These are phyloP conservation scores for Aureobasidium sp. DNA, from an alignment of 2,329 filamentous ascomycete genomes.

Conservation along the genomic window DNA sequence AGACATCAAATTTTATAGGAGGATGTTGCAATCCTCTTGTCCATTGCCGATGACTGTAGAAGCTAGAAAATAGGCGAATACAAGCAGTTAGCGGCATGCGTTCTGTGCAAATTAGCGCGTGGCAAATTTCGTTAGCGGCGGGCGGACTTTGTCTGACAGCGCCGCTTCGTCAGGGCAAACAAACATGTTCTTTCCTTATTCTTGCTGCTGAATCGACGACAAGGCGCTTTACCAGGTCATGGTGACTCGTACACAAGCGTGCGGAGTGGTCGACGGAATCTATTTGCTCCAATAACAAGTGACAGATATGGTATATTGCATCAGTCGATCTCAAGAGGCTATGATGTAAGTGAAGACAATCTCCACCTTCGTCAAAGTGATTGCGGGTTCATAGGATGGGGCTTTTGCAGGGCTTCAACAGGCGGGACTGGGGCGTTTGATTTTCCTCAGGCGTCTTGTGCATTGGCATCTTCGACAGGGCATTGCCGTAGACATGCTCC, in stretches of 20 bases:
- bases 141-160: not conserved
- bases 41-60: not conserved
- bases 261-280: no score
- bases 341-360: not conserved
- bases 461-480: not conserved
- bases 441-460: not conserved
- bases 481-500: not conserved
- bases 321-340: not conserved
- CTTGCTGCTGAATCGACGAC: not conserved
- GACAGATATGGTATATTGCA: not conserved
- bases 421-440: not conserved
- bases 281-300: not conserved
- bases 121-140: conserved; percentile 11
- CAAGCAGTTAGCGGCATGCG: not conserved
- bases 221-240: not conserved
- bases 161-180: not conserved
- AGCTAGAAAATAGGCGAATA: not conserved
- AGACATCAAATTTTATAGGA: not conserved
- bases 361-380: conserved; percentile 6
- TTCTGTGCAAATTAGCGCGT: not conserved
- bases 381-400: not conserved
- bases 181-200: not conserved
- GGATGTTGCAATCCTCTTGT: not conserved
- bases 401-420: not conserved
- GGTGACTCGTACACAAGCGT: not conserved